Evolutionary conservation across 2,329 filamentous ascomycete genomes (phyloP).

Genomic region (Dactylellina parvicollis): DNA sequence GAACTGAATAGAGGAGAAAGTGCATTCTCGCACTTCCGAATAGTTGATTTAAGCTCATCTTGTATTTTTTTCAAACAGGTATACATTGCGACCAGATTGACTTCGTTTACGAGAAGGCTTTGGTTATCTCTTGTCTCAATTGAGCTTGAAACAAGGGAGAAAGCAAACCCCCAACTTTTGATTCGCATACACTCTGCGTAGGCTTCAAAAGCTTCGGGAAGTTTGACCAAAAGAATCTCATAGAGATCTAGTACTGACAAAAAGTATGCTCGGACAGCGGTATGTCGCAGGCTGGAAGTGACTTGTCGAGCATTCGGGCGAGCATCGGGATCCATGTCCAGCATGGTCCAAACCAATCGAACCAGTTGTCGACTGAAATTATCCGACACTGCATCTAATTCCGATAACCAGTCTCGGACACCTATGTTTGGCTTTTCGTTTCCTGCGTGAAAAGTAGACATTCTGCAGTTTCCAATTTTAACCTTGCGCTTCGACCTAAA

Average conservation of each 20-base stretch:
- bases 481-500: constrained; percentile 15
- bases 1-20: constrained; percentile 33
- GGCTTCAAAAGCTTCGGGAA: constrained; percentile 23
- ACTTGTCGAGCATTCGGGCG: constrained; percentile 20
- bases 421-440: neutral
- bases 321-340: constrained; percentile 3
- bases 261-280: constrained; percentile 9
- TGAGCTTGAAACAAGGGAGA: neutral
- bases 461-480: constrained; percentile 6
- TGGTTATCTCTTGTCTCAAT: neutral
- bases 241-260: constrained; percentile 18
- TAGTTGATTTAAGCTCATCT: constrained; percentile 13
- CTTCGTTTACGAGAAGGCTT: neutral
- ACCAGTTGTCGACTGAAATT: constrained; percentile 1
- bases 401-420: constrained; percentile 4
- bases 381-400: neutral
- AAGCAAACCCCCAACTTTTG: constrained; percentile 23
- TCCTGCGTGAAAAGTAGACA: constrained; percentile 20
- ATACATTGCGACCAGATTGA: constrained; percentile 24
- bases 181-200: constrained; percentile 37
- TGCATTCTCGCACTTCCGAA: constrained; percentile 11
- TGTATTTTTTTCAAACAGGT: constrained; percentile 21
- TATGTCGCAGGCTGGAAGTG: neutral
- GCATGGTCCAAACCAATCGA: constrained; percentile 17
- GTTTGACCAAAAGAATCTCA: neutral